Evolutionary conservation across 176 grass and related monocot genomes (phyloP), one percentile per base, ranked within the genome.

Genomic region (Hsuehochloa calcarea): DNA sequence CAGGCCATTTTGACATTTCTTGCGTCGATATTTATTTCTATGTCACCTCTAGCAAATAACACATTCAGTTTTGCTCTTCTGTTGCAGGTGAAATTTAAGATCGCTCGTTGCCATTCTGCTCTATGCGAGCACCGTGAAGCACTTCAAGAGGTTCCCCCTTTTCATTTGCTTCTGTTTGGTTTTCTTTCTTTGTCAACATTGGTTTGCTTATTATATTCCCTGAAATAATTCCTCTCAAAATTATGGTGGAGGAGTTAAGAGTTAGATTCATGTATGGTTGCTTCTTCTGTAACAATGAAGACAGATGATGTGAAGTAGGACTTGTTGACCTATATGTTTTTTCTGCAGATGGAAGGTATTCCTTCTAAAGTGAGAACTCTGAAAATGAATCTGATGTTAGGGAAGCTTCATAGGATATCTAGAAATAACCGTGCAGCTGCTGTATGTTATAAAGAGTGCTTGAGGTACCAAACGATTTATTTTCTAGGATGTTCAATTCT

Each of bases 401-500:
- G 93, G 43, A 98, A 90, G 88, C 91, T 98, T 40, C 92, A 95
- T 75, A 88, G 96, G 26, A 90, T 93, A 84, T 93, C 83, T 54
- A 95, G 91, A 85, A 95, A 98, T 81, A 95, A 65, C 19, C 96
- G 96, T 70, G 82, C 87, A 63, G 85, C 93, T 20, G 74, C 78
- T 68, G 85, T 91, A 76, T 98, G 96, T 88, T 98, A 98, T 80
- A 98, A 98, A 87, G 96, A 98, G 78, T 98, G 93, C 75, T 85
- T 95, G 89, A 98, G 96, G 96, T 98, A 44, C 82, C 52, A 61
- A 91, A 85, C 8, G 37, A 52, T 73, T 84, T 68, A 8, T 38
- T 55, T 54, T 56, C 17, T 79, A 35, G 5, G 46, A 52, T 55
- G 29, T 62, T 59, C 56, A 27, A 59, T 59, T 78, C 40, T 80